Percentiles rank a stretch among this genome's conserved stretches.
These are phyloP conservation scores for Colletotrichum tofieldiae DNA, from an alignment of 2,329 filamentous ascomycete species.

Conservation along the genomic window DNA sequence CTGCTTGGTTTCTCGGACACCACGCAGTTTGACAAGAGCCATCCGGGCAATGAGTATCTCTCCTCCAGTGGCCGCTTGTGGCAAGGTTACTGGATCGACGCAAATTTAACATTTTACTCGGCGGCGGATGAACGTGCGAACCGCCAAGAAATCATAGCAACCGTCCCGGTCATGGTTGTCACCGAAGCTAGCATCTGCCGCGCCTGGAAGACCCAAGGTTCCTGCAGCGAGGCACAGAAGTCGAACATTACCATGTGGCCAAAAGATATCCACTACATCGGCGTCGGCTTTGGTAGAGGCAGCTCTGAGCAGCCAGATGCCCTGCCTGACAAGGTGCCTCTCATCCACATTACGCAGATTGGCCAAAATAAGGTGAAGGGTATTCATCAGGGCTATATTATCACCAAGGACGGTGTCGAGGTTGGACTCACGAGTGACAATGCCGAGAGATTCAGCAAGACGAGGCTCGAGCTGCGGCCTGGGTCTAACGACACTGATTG, in stretches of 20 bases:
- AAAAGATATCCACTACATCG: conserved; percentile 10
- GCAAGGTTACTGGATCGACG: conserved; percentile 18
- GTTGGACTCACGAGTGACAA: conserved; percentile 15
- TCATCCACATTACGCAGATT: conserved; percentile 4
- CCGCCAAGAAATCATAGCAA: not conserved
- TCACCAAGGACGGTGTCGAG: not conserved
- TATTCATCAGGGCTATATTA: conserved; percentile 26
- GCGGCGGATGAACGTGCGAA: not conserved
- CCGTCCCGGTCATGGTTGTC: conserved; percentile 13
- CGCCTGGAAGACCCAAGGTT: not conserved
- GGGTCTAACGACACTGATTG: conserved; percentile 11
- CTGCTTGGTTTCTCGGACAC: conserved; percentile 9
- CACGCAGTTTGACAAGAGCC: not conserved
- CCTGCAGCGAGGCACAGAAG: conserved; percentile 15
- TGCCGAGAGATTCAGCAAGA: conserved; percentile 1
- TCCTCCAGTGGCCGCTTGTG: conserved; percentile 20
- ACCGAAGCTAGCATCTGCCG: conserved; percentile 11
- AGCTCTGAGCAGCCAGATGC: conserved; percentile 5
- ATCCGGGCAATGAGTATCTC: conserved; percentile 13
- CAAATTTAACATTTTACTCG: conserved; percentile 10
- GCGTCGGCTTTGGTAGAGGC: conserved; percentile 26
- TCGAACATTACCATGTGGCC: conserved; percentile 13
- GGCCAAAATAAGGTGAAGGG: not conserved
- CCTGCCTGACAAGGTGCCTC: not conserved
- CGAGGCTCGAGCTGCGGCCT: conserved; percentile 13